Percentiles rank a stretch among this genome's conserved stretches.
These are phyloP conservation scores for Thalia dealbata DNA, from an alignment of 176 grass and related monocot species.

Conservation along the genomic window DNA sequence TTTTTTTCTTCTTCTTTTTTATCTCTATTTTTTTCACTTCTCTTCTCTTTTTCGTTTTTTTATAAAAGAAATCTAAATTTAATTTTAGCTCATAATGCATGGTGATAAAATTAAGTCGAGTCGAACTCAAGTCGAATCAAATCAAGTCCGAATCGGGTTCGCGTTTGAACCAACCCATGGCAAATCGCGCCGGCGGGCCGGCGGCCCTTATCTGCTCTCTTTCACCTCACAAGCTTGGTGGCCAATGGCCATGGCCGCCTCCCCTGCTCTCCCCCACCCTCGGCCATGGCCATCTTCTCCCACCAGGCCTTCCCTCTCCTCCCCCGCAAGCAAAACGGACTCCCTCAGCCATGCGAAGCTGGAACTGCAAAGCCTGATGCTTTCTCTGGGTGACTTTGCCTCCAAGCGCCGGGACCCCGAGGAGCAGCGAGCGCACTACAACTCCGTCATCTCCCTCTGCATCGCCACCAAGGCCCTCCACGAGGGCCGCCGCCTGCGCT, in stretches of 20 bases:
- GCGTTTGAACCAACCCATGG: too few relatives aligned
- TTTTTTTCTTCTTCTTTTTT: too few relatives aligned
- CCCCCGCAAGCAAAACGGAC: neutral
- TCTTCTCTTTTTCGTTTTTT: too few relatives aligned
- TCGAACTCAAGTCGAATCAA: too few relatives aligned
- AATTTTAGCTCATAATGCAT: too few relatives aligned
- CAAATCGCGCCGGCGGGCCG: too few relatives aligned
- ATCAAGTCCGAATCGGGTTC: too few relatives aligned
- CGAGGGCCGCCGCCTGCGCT: slow-evolving; percentile 6
- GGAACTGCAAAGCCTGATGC: neutral
- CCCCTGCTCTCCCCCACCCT: neutral
- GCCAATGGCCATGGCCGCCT: slow-evolving; percentile 8
- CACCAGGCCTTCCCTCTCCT: neutral
- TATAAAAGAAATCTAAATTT: too few relatives aligned
- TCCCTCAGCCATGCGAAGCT: neutral
- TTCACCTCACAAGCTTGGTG: neutral
- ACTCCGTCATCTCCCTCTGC: slow-evolving; percentile 21
- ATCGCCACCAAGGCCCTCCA: slow-evolving; percentile 17
- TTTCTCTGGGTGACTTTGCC: slow-evolving; percentile 6
- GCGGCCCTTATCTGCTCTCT: neutral
- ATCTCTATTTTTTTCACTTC: too few relatives aligned
- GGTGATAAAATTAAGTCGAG: too few relatives aligned
- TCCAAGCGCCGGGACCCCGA: neutral
- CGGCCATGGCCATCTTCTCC: neutral
- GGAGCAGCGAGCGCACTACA: slow-evolving; percentile 8